Evolutionary conservation across 1,284 basidiomycete species (phyloP), one percentile per base, ranked within the genome.

Genomic region (Cryptococcus neoformans): DNA sequence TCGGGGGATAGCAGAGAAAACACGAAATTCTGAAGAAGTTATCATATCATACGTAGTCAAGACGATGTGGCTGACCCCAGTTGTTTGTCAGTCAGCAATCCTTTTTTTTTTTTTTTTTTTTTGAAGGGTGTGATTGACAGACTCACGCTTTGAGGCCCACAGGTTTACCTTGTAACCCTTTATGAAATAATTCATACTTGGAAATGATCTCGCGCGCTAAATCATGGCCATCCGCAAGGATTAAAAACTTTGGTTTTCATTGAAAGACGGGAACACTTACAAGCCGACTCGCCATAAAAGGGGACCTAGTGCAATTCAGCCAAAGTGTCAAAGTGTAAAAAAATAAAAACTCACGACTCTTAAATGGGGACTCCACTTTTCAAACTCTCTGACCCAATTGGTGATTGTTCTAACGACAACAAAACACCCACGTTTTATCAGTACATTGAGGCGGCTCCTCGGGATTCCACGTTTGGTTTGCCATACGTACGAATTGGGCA

Each of bases 31-130:
- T 64, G 80, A 83, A 58, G 82, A 84, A 2, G 82, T 85, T 55
- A 92, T 76, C 37, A 85, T 83, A 63, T 97, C 92, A 70, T 94
- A 97, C 0, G 93, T 95, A 0, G 92, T 90, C 41, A 97, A 81
- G 12, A 97, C 83, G 47, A 95, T 87, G 71, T 94, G 89, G 37
- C 76, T 79, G 55, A 0, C 6, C 35, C 14, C 4, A 45, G 21
- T 21, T 21, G 21, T 42, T 21, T 21, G 21, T 21, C 21, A 21
- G 21, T 12, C 37, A 7, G 9, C 51, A 8, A 11, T 14, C 4
- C 52, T 53, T 41, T 36, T n/a, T 5, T 4, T 28, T 28, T 21
- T 28, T 4, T 28, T 11, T 8, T n/a, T 44, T 4, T 28, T 12
- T n/a, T 16, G 37, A 12, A 16, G 21, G 38, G 35, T 49, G 12